Conservation (phyloP, 2,329 filamentous ascomycete species). For the Hypoxylon sp. region DNA sequence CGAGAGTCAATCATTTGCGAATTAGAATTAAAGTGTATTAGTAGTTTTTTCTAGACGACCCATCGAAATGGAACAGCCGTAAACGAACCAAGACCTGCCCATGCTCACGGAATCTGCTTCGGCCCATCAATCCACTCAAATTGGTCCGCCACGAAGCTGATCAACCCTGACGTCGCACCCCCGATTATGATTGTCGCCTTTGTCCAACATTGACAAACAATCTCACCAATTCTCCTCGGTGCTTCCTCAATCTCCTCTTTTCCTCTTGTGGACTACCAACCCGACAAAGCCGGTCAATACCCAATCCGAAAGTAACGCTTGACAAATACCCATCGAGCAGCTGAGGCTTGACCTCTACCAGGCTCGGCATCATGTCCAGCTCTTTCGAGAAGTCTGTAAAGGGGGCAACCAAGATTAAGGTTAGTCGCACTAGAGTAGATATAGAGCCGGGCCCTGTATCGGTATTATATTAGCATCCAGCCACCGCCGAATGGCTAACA, state of each 20-base stretch:
- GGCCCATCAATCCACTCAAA: slow-evolving; percentile 36
- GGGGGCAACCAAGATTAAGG: slow-evolving; percentile 98
- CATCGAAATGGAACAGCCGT: slow-evolving; percentile 42
- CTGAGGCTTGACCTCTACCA: slow-evolving; percentile 29
- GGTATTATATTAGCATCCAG: slow-evolving; percentile 1
- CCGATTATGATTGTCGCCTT: slow-evolving; percentile 45
- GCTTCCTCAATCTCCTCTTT: slow-evolving; percentile 24
- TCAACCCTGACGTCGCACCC: slow-evolving; percentile 47
- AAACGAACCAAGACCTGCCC: slow-evolving; percentile 20
- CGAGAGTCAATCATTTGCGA: slow-evolving; percentile 27
- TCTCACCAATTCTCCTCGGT: slow-evolving; percentile 25
- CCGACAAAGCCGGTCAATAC: slow-evolving; percentile 27
- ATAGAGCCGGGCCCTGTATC: slow-evolving; percentile 4
- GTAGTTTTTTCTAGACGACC: slow-evolving; percentile 17
- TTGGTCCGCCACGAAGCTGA: slow-evolving; percentile 37
- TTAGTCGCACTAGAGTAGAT: slow-evolving; percentile 57
- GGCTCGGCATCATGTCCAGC: slow-evolving; percentile 73
- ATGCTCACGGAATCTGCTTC: slow-evolving; percentile 31
- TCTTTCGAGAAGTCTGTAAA: slow-evolving; percentile 99
- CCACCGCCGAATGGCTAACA: slow-evolving; percentile 36
- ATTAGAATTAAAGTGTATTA: slow-evolving; percentile 39
- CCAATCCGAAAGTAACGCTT: slow-evolving; percentile 27
- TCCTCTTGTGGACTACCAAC: slow-evolving; percentile 16
- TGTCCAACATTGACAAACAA: slow-evolving; percentile 46
- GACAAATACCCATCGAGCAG: slow-evolving; percentile 16